Evolutionary conservation across 805 yeast genomes (phyloP), one percentile per base, ranked within the genome.

Genomic region (Wickerhamiella sorbophila): DNA sequence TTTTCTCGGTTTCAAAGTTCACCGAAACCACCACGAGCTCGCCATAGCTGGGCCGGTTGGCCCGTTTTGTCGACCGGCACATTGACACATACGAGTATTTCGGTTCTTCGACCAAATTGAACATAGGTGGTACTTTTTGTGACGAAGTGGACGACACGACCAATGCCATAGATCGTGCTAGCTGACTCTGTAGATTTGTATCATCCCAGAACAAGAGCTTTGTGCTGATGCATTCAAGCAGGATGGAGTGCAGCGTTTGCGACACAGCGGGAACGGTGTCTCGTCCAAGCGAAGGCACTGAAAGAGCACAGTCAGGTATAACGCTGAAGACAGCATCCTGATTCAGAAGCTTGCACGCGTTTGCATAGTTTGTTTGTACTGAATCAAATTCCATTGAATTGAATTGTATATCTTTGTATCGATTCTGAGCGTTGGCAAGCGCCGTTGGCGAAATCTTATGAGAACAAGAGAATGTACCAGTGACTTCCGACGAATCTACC

Each of bases 11-110:
- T 6, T 21, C 38, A 17, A 33, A 24, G 16, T 39, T 33, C n/a
- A 39, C n/a, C 5, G 32, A 31, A 8, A 39, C 18, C 33, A 27
- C 42, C 5, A 39, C 19, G 19, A 33, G 10, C 5, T 27, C 33
- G 4, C 15, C 27, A n/a, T 24, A 26, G 17, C 14, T 27, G 18
- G 17, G 17, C 15, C n/a, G 26, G 15, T n/a, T n/a, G 16, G 33
- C 10, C 16, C 33, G 27, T 37, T 17, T n/a, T 16, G 8, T 17
- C 10, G n/a, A 8, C 10, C 42, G 42, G 18, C 38, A n/a, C 21
- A 16, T 18, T 14, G 16, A 17, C 6, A 39, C 31, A 17, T 32
- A 39, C 17, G 42, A 33, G 9, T 19, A 12, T 26, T 39, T 39
- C 5, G 22, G 31, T 14, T 33, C 22, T 29, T 39, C 42, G 9